Evolutionary conservation across 257 asterid species (phyloP).

Genomic region (Solanum okadae): DNA sequence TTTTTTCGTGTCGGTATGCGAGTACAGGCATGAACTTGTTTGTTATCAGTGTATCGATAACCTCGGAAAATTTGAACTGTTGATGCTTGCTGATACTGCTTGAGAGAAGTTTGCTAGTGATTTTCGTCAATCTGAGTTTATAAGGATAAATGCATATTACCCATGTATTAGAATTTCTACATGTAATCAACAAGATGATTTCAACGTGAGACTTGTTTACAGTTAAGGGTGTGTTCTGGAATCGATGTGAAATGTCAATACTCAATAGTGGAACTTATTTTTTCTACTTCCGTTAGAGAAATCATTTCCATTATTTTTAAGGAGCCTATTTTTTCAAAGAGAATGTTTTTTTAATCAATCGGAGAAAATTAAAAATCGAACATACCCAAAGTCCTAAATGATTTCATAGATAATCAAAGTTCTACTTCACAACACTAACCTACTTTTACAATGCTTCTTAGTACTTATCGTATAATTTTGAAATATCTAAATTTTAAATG

Average conservation of each 20-base stretch:
- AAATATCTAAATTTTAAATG: no score
- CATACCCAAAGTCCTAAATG: no score
- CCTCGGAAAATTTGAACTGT: not conserved
- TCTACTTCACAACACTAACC: no score
- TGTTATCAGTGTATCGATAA: not conserved
- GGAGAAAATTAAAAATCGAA: no score
- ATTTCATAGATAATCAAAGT: no score
- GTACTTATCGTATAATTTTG: no score
- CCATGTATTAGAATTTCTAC: no score
- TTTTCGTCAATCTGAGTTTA: not conserved
- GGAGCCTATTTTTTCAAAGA: no score
- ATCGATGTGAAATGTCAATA: no score
- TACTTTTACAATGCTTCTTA: no score
- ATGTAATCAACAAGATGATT: not conserved
- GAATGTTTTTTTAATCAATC: no score
- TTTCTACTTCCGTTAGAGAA: not conserved
- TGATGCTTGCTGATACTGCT: not conserved
- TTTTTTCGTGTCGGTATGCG: not conserved
- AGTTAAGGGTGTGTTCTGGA: not conserved
- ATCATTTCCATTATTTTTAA: no score
- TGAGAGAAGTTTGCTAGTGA: not conserved
- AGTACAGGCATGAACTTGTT: not conserved
- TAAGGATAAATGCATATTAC: not conserved
- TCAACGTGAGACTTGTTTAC: not conserved
- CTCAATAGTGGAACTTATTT: not conserved